Percentiles rank a stretch among this genome's conserved stretches.
phyloP scores from a whole-genome alignment of 352 stramenopile species.

The Pythium biforme region DNA sequence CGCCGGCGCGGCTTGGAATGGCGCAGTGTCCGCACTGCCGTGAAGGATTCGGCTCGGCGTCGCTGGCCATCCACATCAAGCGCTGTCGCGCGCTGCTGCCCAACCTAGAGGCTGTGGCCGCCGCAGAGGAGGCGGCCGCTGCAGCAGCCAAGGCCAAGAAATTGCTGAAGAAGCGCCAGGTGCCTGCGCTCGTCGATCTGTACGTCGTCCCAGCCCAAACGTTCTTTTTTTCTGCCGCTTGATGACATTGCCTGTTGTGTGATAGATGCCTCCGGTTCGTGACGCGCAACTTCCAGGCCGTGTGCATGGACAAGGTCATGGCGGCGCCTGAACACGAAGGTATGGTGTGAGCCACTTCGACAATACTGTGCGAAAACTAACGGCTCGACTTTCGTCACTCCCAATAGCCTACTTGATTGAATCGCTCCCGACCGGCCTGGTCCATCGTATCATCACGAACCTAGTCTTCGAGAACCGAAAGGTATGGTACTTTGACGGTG shows the following conservation, averaged over 20 bases:
- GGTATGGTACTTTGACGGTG: slow-evolving; percentile 26
- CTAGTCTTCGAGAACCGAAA: slow-evolving; percentile 58
- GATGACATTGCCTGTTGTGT: neutral
- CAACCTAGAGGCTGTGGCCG: slow-evolving; percentile 29
- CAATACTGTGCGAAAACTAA: neutral
- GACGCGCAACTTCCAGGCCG: slow-evolving; percentile 66
- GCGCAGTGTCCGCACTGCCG: slow-evolving; percentile 52
- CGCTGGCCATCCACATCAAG: slow-evolving; percentile 58
- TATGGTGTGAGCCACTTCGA: slow-evolving; percentile 12
- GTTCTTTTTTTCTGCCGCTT: neutral
- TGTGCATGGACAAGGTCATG: slow-evolving; percentile 65
- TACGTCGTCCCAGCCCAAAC: slow-evolving; percentile 21
- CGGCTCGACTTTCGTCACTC: neutral
- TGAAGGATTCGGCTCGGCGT: slow-evolving; percentile 55
- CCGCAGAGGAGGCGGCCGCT: slow-evolving; percentile 11
- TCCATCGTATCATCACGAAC: slow-evolving; percentile 68
- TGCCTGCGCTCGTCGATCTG: slow-evolving; percentile 59
- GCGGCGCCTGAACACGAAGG: slow-evolving; percentile 60
- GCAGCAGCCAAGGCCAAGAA: slow-evolving; percentile 20
- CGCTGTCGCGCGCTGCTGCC: slow-evolving; percentile 52
- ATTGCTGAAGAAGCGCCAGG: slow-evolving; percentile 34
- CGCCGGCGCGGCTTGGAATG: slow-evolving; percentile 25
- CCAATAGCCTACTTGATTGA: slow-evolving; percentile 41
- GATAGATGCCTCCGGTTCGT: slow-evolving; percentile 59
- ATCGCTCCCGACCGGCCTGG: slow-evolving; percentile 54